Percentiles rank a stretch among this genome's conserved stretches.
phyloP scores from a whole-genome alignment of 1,139 yeast genomes.

The Candida sp. region DNA sequence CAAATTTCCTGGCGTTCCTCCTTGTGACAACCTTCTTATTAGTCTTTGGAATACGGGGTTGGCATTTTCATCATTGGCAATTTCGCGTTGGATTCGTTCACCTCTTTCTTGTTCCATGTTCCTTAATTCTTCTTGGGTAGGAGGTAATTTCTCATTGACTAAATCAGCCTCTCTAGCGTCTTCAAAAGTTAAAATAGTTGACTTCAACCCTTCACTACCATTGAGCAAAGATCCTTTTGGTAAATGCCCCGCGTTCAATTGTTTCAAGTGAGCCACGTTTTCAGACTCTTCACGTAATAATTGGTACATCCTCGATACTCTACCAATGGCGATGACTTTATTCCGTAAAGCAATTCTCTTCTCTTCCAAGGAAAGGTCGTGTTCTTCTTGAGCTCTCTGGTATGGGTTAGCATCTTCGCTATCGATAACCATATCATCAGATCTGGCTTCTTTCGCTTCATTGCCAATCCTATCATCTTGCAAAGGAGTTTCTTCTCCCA shows the following conservation, averaged over 20 bases:
- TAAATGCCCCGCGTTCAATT: conserved; percentile 58
- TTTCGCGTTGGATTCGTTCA: conserved; percentile 37
- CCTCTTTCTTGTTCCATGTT: conserved; percentile 44
- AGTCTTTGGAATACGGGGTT: conserved; percentile 42
- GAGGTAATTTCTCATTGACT: conserved; percentile 87
- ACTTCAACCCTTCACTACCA: conserved; percentile 78
- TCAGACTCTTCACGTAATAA: conserved; percentile 89
- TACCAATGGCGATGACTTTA: conserved; percentile 91
- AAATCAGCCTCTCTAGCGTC: conserved; percentile 83
- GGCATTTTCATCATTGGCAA: conserved; percentile 32
- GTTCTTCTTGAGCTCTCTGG: conserved; percentile 9
- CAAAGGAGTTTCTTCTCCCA: conserved; percentile 67
- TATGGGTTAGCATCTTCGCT: conserved; percentile 3
- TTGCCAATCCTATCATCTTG: conserved; percentile 13
- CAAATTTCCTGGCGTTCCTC: conserved; percentile 1
- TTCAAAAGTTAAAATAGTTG: conserved; percentile 71
- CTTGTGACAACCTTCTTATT: conserved; percentile 37
- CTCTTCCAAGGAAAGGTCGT: conserved; percentile 31
- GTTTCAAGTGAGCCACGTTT: conserved; percentile 77
- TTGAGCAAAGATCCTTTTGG: conserved; percentile 88
- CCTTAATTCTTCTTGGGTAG: conserved; percentile 58
- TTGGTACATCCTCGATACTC: conserved; percentile 91
- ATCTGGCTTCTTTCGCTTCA: conserved; percentile 2
- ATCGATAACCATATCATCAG: conserved; percentile 1
- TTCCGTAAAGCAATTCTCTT: conserved; percentile 69